Conservation (phyloP, 345 rosid species). For the Populus pruinosa region DNA sequence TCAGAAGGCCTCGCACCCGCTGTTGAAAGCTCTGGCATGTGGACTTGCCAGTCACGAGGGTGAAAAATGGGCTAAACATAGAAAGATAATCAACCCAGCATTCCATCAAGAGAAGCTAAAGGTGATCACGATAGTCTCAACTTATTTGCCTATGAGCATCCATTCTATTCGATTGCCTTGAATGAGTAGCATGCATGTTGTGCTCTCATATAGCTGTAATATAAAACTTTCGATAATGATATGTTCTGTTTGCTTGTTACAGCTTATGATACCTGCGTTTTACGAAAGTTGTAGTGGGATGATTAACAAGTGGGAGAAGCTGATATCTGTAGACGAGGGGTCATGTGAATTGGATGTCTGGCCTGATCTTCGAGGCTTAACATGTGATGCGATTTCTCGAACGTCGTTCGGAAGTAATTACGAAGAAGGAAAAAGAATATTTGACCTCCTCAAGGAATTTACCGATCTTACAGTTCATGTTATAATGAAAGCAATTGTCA, state of each 20-base stretch:
- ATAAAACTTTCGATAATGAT: no score
- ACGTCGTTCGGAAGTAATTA: conserved; percentile 8
- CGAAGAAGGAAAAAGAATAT: conserved; percentile 46
- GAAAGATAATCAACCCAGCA: conserved; percentile 30
- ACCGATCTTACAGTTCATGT: not conserved
- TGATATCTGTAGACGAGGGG: not conserved
- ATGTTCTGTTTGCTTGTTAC: not conserved
- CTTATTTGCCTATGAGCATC: not conserved
- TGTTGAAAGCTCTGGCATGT: conserved; percentile 18
- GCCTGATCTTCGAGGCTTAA: conserved; percentile 36
- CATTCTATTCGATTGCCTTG: not conserved
- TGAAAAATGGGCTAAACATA: conserved; percentile 45
- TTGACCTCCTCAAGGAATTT: conserved; percentile 32
- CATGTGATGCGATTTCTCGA: conserved; percentile 45
- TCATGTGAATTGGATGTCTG: conserved; percentile 34
- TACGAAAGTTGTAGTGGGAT: conserved; percentile 25
- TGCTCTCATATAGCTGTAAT: no score
- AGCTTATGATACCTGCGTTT: conserved; percentile 35
- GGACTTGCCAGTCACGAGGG: conserved; percentile 39
- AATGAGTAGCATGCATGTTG: not conserved
- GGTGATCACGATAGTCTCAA: conserved; percentile 15
- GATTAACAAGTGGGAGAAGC: conserved; percentile 34
- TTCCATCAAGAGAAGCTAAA: conserved; percentile 16
- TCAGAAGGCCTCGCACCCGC: conserved; percentile 30
- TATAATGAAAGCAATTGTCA: conserved; percentile 2